Evolutionary conservation across 192 early-diverging fungal species (phyloP).

Genomic region (Podila verticillata): DNA sequence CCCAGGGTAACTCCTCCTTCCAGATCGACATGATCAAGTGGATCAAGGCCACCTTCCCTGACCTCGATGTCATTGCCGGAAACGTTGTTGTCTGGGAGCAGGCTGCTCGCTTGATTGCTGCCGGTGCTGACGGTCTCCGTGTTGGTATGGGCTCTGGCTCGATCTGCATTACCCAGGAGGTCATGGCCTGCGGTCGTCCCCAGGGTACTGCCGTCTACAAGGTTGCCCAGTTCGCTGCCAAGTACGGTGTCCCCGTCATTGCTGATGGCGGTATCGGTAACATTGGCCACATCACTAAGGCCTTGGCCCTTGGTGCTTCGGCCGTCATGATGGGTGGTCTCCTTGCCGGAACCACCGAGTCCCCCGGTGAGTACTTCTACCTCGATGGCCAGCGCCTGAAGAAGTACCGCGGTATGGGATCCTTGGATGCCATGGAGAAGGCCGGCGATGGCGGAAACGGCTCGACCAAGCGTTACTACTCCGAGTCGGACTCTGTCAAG

Average conservation of each 20-base stretch:
- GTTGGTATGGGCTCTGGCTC: conserved; percentile 98
- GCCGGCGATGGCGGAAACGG: conserved; percentile 76
- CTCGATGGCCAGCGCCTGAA: conserved; percentile 97
- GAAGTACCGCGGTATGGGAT: conserved; percentile 99
- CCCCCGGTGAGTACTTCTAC: conserved; percentile 99
- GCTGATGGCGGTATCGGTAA: conserved; percentile 98
- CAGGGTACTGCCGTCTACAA: conserved; percentile 97
- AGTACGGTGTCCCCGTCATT: conserved; percentile 95
- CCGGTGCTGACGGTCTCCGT: conserved; percentile 94
- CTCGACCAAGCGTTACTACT: conserved; percentile 93
- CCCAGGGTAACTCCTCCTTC: conserved; percentile 93
- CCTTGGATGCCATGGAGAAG: conserved; percentile 95
- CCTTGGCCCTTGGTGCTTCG: conserved; percentile 92
- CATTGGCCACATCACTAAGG: conserved; percentile 98
- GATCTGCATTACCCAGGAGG: conserved; percentile 99
- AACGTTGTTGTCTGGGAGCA: conserved; percentile 98
- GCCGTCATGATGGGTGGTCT: conserved; percentile 99
- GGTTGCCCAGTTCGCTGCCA: conserved; percentile 92
- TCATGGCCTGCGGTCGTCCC: conserved; percentile 98
- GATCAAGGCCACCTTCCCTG: conserved; percentile 87
- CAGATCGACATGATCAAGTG: conserved; percentile 96
- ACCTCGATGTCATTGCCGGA: conserved; percentile 90
- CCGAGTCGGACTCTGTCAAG: conserved; percentile 96
- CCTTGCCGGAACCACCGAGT: conserved; percentile 94
- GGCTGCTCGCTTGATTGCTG: conserved; percentile 88